Base-by-base conservation (phyloP, 2,329 filamentous ascomycete species). In the Pseudonectria foliicola region DNA sequence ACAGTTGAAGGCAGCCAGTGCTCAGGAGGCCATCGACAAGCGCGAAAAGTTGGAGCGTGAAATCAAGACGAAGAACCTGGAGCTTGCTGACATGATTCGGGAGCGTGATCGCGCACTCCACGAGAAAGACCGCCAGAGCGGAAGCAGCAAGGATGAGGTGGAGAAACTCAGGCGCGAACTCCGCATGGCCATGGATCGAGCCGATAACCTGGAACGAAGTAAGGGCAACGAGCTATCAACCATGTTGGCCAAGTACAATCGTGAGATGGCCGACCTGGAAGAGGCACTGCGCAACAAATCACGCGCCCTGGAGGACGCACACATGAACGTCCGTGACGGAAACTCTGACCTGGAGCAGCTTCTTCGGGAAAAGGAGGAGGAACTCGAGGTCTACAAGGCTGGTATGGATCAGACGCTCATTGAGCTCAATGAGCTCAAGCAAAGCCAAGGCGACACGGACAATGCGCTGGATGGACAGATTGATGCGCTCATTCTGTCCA, bases 11-110 rank as follows among this genome's bases (percentile, higher is more conserved):
- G 92, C 92, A 2, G 88, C 90, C 12, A 96, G 89, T 5, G 92
- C 92, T 0, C 90, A 96, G 57, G 92, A 98, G 65, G 92, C 92
- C 2, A 95, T 96, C 44, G 92, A 96, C 38, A 81, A 77, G 50
- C 82, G 90, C 7, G 92, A 98, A 67, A 95, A 93, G 68, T 73
- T 98, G 34, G 88, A 96, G 66, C 83, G 90, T 24, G 92, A 98
- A 65, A 84, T 98, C 59, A 98, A 98, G 75, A 95, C 90, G 21
- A 98, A 98, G 76, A 98, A 98, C 57, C 70, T 98, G n/a, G 92
- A 98, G 61, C 67, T 98, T 42, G 92, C 92, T 23, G 88, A 96
- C 59, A 96, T 98, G 92, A 98, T 98, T 46, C 79, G 92, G 28
- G 92, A 98, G 66, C 77, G 92, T 49, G 92, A 98, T 56, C 80